Conservation (phyloP, 2,329 filamentous ascomycete genomes). For the Biscogniauxia mediterranea region DNA sequence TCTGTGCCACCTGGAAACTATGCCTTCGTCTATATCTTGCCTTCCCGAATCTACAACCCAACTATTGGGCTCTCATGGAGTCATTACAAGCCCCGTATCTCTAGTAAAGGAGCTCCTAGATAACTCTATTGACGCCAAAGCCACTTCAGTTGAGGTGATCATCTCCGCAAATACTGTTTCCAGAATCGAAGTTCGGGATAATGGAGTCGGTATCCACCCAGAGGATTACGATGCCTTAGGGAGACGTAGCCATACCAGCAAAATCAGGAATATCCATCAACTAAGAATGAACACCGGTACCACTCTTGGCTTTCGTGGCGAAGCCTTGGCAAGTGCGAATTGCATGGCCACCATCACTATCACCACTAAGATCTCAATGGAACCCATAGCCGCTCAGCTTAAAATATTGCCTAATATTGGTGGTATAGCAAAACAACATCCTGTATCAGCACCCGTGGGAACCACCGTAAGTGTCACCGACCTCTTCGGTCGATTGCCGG, state of each 20-base stretch:
- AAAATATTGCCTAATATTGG: conserved; percentile 40
- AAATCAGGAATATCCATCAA: conserved; percentile 64
- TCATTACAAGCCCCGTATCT: conserved; percentile 57
- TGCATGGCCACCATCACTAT: conserved; percentile 59
- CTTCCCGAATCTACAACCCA: conserved; percentile 50
- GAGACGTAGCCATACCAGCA: conserved; percentile 71
- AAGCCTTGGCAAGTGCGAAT: conserved; percentile 67
- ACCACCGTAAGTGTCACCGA: conserved; percentile 63
- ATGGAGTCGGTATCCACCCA: conserved; percentile 67
- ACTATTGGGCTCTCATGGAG: conserved; percentile 59
- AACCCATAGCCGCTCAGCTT: conserved; percentile 56
- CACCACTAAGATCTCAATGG: conserved; percentile 61
- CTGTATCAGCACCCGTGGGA: conserved; percentile 58
- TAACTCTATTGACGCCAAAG: conserved; percentile 71
- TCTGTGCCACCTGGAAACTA: conserved; percentile 1
- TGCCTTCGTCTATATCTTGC: conserved; percentile 39
- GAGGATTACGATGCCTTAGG: conserved; percentile 63
- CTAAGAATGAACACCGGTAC: conserved; percentile 53
- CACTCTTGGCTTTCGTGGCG: conserved; percentile 73
- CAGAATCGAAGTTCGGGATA: conserved; percentile 68
- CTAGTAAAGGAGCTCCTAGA: conserved; percentile 77
- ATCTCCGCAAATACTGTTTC: conserved; percentile 66
- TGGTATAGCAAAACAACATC: conserved; percentile 38
- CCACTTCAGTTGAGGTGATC: conserved; percentile 63
- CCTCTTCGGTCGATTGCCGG: conserved; percentile 61